phyloP scores from a whole-genome alignment of 176 grass and related monocot genomes.

The Cocos nucifera region DNA sequence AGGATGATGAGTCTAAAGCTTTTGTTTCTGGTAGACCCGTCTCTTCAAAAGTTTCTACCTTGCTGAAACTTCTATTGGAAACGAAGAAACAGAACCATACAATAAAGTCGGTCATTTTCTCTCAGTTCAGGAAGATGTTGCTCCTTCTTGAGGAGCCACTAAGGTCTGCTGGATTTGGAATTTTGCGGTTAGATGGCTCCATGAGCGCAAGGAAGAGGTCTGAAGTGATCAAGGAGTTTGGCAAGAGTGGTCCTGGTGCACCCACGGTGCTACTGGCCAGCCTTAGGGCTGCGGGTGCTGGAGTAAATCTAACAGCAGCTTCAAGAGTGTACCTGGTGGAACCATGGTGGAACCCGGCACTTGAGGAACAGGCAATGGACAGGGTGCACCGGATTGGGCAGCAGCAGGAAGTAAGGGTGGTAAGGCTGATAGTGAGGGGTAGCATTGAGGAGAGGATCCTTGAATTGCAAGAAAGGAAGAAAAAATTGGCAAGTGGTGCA shows the following conservation, averaged over 20 bases:
- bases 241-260: constrained; percentile 22
- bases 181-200: constrained; percentile 57
- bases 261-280: constrained; percentile 74
- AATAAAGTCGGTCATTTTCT: constrained; percentile 79
- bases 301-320: constrained; percentile 76
- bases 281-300: constrained; percentile 61
- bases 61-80: constrained; percentile 54
- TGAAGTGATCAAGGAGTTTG: constrained; percentile 55
- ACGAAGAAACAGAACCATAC: constrained; percentile 36
- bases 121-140: constrained; percentile 89
- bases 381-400: constrained; percentile 89
- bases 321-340: constrained; percentile 82
- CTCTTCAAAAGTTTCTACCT: constrained; percentile 73
- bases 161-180: constrained; percentile 49
- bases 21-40: constrained; percentile 24
- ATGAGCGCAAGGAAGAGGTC: constrained; percentile 62
- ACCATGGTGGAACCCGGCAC: constrained; percentile 90
- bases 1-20: constrained; percentile 37
- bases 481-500: constrained; percentile 38
- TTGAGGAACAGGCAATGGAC: constrained; percentile 97
- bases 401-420: constrained; percentile 55
- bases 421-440: constrained; percentile 56
- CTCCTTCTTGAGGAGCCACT: constrained; percentile 69
- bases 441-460: constrained; percentile 91
- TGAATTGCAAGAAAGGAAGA: constrained; percentile 73